phyloP scores from a whole-genome alignment of 306 rosid genomes.

The Begonia peltatifolia region DNA sequence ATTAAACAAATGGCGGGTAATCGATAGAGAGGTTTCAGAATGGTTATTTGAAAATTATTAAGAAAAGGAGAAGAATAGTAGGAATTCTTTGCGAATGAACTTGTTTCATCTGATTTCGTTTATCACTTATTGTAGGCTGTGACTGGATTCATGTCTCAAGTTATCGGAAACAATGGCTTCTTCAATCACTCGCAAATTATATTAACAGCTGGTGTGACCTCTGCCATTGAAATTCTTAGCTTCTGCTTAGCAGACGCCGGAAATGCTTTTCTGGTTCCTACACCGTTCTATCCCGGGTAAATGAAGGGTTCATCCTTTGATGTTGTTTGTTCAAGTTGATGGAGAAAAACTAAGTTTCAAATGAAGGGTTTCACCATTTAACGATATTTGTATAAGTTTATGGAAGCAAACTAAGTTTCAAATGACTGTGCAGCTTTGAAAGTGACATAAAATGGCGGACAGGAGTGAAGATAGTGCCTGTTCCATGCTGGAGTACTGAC shows the following conservation, averaged over 20 bases:
- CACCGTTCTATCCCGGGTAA: slow-evolving; percentile 82
- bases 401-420: too few relatives aligned
- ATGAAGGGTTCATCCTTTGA: too few relatives aligned
- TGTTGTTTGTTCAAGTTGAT: too few relatives aligned
- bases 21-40: too few relatives aligned
- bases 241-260: slow-evolving; percentile 87
- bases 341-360: too few relatives aligned
- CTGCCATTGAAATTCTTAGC: slow-evolving; percentile 82
- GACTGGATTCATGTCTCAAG: slow-evolving; percentile 82
- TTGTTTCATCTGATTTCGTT: slow-evolving; percentile 10
- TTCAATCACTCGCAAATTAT: slow-evolving; percentile 61
- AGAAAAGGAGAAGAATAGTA: too few relatives aligned
- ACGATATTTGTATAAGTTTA: too few relatives aligned
- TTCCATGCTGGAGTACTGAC: slow-evolving; percentile 75
- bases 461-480: slow-evolving; percentile 64
- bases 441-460: slow-evolving; percentile 64
- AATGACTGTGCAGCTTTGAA: slow-evolving; percentile 48
- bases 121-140: slow-evolving; percentile 42
- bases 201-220: slow-evolving; percentile 51
- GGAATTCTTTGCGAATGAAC: neutral
- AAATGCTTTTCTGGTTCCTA: slow-evolving; percentile 85
- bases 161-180: slow-evolving; percentile 37
- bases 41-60: too few relatives aligned
- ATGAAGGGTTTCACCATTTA: too few relatives aligned
- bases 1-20: too few relatives aligned